Evolutionary conservation across 331 rosid genomes (phyloP), one percentile per base, ranked within the genome.

Genomic region (Phaseolus coccineus): DNA sequence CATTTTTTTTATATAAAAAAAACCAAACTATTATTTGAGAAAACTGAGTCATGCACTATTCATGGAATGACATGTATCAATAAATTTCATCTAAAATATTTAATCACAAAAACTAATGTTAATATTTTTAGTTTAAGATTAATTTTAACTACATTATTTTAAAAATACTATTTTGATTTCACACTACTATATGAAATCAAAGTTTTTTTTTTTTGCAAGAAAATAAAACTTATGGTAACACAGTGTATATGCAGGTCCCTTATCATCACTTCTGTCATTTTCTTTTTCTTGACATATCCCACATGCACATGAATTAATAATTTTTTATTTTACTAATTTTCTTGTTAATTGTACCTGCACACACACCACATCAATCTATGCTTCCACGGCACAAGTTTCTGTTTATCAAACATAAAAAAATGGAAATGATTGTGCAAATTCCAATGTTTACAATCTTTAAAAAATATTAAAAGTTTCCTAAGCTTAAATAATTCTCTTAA

Each of bases 401-500:
- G 4, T 61, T 4, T 57, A 3, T 4, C 15, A 0, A 51, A 9
- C 3, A 27, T 9, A 37, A 37, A 37, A 37, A 37, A 58, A 25
- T 0, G 28, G 28, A 27, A 5, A 11, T 1, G 14, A 55, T 57
- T 57, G 46, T 7, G 1, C 12, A 35, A 35, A 39, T 64, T 64
- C 22, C 22, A 22, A 13, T 8, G 42, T 51, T 42, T 37, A 33
- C 37, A 39, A 77, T 19, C 9, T 24, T 53, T 39, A 65, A 39
- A 6, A 56, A 39, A 42, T 6, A 69, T 12, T 57, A 46, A 0
- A 44, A 69, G 4, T 13, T 7, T 31, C 24, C 0, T 8, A 48
- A 27, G 25, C 65, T 78, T 5, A 78, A 58, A 16, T 56, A 52
- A 50, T 78, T 51, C 40, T 22, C 6, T 69, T 44, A 78, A 78